Evolutionary conservation across 768 basidiomycete species (phyloP).

Genomic region (Phaeotremella skinneri): DNA sequence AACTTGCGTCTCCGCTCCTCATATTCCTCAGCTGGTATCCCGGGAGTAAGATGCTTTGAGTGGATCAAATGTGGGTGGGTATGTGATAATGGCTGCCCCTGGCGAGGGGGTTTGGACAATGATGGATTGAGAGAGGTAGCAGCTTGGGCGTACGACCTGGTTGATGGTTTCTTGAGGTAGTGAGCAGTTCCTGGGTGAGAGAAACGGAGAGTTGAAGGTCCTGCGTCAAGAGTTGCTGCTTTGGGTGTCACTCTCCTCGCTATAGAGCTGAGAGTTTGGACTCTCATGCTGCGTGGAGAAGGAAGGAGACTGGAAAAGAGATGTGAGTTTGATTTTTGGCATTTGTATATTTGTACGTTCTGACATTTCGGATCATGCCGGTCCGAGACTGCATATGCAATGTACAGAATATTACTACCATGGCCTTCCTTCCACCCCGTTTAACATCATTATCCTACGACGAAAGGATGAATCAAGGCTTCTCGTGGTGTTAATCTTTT

Average conservation of each 20-base stretch:
- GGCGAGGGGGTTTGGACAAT: conserved; percentile 65
- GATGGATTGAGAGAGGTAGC: too few species aligned
- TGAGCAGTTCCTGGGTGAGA: too few species aligned
- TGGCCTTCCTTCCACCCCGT: conserved; percentile 53
- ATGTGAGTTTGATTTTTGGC: too few species aligned
- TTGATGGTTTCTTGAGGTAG: too few species aligned
- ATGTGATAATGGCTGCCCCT: conserved; percentile 72
- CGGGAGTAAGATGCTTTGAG: conserved; percentile 72
- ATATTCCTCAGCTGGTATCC: conserved; percentile 75
- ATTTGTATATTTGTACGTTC: too few species aligned
- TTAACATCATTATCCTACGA: too few species aligned
- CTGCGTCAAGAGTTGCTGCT: not conserved
- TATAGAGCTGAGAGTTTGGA: not conserved
- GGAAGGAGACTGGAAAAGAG: too few species aligned
- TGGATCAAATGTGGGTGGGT: conserved; percentile 81
- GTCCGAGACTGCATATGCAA: not conserved
- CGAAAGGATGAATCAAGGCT: conserved; percentile 81
- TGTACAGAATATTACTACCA: not conserved
- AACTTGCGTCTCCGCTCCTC: conserved; percentile 65
- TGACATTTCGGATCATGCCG: not conserved
- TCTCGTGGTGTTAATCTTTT: conserved; percentile 86
- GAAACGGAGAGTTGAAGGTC: not conserved
- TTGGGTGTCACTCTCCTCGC: not conserved
- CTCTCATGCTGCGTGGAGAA: too few species aligned
- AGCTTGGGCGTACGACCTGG: not conserved